A percentile compares a stretch with the other conserved stretches of the same genome.
phyloP scores from a whole-genome alignment of 1,139 yeast species.

The Insectozyma bohioensis region DNA sequence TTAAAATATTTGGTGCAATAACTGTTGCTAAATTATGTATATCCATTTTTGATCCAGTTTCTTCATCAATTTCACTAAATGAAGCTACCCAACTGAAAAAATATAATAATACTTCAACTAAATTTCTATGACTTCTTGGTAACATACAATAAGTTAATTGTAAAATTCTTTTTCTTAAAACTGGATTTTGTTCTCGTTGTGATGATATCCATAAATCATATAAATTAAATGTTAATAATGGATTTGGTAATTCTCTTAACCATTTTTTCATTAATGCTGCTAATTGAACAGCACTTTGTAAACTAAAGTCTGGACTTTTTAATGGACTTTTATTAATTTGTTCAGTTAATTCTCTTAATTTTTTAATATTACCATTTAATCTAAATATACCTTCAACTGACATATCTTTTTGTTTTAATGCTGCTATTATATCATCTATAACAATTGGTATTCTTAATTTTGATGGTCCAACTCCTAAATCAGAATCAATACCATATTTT shows the following conservation, averaged over 20 bases:
- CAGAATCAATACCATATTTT: constrained; percentile 82
- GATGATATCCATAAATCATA: constrained; percentile 83
- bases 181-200: constrained; percentile 53
- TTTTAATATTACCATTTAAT: constrained; percentile 91
- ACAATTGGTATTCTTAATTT: constrained; percentile 81
- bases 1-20: constrained; percentile 86
- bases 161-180: constrained; percentile 54
- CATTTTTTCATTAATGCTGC: constrained; percentile 94
- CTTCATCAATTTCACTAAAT: constrained; percentile 85
- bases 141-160: constrained; percentile 77
- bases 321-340: constrained; percentile 75
- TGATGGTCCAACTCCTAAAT: constrained; percentile 82
- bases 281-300: constrained; percentile 85
- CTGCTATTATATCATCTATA: constrained; percentile 80
- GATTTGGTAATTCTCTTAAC: constrained; percentile 89
- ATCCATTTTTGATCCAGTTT: constrained; percentile 95
- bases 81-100: constrained; percentile 97
- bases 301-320: constrained; percentile 67
- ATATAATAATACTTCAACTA: constrained; percentile 80
- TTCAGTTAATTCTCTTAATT: constrained; percentile 72
- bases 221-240: constrained; percentile 73
- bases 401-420: constrained; percentile 90
- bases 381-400: constrained; percentile 96
- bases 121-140: constrained; percentile 80
- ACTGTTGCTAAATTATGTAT: constrained; percentile 94